These are phyloP conservation scores for Sicyos edulis DNA, from an alignment of 306 rosid species.

Conservation along the genomic window DNA sequence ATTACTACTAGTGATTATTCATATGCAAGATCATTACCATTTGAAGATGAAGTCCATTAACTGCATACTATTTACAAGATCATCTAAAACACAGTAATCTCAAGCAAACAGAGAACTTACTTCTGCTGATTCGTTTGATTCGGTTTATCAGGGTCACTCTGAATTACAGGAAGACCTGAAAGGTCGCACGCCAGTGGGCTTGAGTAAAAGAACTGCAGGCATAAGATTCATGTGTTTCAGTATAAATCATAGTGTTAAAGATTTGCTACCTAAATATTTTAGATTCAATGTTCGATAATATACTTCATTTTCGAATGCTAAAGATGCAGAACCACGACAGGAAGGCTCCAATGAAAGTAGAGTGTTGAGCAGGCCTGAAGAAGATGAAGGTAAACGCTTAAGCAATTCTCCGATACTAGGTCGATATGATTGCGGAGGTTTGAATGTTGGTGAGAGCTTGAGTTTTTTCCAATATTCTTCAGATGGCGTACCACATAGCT, in stretches of 20 bases:
- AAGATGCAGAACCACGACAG: constrained; percentile 64
- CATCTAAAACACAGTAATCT: background rate
- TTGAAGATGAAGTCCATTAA: background rate
- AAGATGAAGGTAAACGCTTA: constrained; percentile 57
- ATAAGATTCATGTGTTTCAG: constrained; percentile 12
- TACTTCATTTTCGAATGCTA: constrained; percentile 62
- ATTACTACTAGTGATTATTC: background rate
- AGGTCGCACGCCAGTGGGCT: constrained; percentile 72
- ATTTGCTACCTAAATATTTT: background rate
- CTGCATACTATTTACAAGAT: background rate
- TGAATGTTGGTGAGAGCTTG: constrained; percentile 49
- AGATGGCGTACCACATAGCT: constrained; percentile 86
- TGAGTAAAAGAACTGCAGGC: constrained; percentile 70
- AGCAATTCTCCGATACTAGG: constrained; percentile 57
- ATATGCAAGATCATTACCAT: background rate
- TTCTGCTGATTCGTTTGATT: constrained; percentile 49
- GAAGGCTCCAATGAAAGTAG: constrained; percentile 77
- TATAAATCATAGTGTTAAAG: background rate
- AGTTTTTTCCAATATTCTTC: constrained; percentile 79
- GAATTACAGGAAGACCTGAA: constrained; percentile 58
- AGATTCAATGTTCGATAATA: constrained; percentile 14
- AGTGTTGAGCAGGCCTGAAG: constrained; percentile 59
- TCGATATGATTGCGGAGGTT: constrained; percentile 64
- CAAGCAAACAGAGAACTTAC: constrained; percentile 38
- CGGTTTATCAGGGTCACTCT: constrained; percentile 37